Base-by-base conservation (phyloP, 164 flowering plant species). In the Nymphaea thermarum region DNA sequence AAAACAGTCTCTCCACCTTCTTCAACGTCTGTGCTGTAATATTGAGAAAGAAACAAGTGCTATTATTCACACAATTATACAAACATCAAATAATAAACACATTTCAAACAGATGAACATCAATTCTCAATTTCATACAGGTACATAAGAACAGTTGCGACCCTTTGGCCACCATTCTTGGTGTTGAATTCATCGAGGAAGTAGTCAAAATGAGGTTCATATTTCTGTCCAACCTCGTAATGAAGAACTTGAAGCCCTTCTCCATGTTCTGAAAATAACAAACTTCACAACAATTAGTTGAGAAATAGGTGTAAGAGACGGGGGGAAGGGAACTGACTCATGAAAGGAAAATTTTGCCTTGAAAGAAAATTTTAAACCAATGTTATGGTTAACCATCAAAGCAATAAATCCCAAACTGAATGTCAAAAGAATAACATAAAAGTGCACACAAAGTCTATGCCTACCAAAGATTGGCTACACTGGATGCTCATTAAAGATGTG, bases 1-100 rank as follows among this genome's bases (percentile, higher is more conserved):
- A 95, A 95, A 14, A 90, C 85, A 6, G 98, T 92, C 81, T 92
- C 99, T 15, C 99, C 98, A 41, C 98, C 99, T 77, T 95, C 98
- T 84, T 92, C 99, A 69, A 95, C 98, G 71, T 95, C 98, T 36
- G 98, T 88, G 67, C 98, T 95, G 80, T 25, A 80, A 14, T 63
- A 73, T 17, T 61, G 43, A 15, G 15, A 51, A 51, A 51, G 57
- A 51, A 51, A 51, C 5, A 10, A 51, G 57, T 8, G 57, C 2
- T 8, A 15, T 15, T 8, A 8, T 15, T 51, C 14, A 51, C 14
- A 51, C 15, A 51, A 51, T 7, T 10, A 51, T 51, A 51, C 57
- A 10, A 51, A 51, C 12, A 2, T 51, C 57, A 51, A 10, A 51
- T 8, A 8, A 10, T 51, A 10, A 51, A 15, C 57, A 51, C 5